These are phyloP conservation scores for Pyricularia grisea DNA, from an alignment of 2,329 filamentous ascomycete genomes.

Conservation along the genomic window DNA sequence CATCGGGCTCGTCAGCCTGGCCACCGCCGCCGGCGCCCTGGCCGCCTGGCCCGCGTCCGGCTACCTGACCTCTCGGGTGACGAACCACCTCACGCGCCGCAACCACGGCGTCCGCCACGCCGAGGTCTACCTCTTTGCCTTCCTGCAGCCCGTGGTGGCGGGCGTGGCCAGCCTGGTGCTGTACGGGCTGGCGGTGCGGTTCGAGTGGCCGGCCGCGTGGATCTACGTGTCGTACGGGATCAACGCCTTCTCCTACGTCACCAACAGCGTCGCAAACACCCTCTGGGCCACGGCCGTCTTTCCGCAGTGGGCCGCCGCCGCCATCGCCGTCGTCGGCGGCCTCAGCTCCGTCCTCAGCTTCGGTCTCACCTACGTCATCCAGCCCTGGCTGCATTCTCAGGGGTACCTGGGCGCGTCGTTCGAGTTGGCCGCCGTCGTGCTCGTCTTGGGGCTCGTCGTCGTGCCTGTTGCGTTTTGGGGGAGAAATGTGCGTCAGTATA, in stretches of 20 bases:
- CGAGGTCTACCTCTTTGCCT: conserved; percentile 16
- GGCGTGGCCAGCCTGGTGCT: conserved; percentile 12
- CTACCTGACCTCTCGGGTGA: conserved; percentile 11
- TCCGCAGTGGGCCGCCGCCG: conserved; percentile 16
- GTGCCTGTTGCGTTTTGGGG: conserved; percentile 18
- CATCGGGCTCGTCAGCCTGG: conserved; percentile 9
- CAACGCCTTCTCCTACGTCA: conserved; percentile 13
- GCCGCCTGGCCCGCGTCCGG: conserved; percentile 10
- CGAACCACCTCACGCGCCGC: conserved; percentile 13
- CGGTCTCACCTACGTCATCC: conserved; percentile 10
- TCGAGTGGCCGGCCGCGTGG: conserved; percentile 5
- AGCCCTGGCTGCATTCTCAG: conserved; percentile 8
- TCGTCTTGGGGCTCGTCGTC: conserved; percentile 13
- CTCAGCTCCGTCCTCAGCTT: conserved; percentile 12
- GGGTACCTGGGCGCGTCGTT: conserved; percentile 8
- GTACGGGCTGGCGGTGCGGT: conserved; percentile 10
- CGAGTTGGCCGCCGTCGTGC: conserved; percentile 8
- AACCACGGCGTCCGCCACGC: conserved; percentile 16
- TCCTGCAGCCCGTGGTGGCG: conserved; percentile 13
- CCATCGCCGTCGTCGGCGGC: conserved; percentile 12
- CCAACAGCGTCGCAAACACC: conserved; percentile 13
- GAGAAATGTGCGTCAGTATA: conserved; percentile 15
- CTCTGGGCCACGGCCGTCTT: conserved; percentile 18
- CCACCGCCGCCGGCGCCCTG: conserved; percentile 10
- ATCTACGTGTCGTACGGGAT: conserved; percentile 12